Base-by-base conservation (phyloP, 768 basidiomycete genomes). In the Panaeolus cyanescens region DNA sequence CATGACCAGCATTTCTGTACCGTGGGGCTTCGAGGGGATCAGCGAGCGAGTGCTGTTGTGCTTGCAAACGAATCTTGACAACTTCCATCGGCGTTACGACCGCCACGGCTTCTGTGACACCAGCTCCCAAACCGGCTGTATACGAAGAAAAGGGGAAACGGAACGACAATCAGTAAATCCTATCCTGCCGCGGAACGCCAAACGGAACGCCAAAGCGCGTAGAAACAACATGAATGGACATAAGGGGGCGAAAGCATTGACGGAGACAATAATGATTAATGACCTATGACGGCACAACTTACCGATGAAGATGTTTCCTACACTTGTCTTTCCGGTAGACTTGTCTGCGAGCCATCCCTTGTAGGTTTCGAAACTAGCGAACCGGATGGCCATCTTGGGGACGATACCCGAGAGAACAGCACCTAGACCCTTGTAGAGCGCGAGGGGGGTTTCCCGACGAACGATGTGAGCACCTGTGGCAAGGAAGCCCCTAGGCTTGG, bases 1-100 rank as follows among this genome's bases (percentile, higher is more conserved):
- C 96, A 76, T 99, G 97, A 0, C 90, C 95, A 13, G 97, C 97
- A 77, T 97, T 99, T 28, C 96, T 85, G 75, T 99, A 99, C 74
- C 91, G 85, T 4, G 97, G 97, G 15, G 86, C 80, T 70, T 99
- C 97, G 57, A 96, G 77, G 33, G 97, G 97, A 75, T 99, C 97
- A 6, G 95, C 93, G 54, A 99, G 82, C 20, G 96, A 99, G 75
- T 99, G 97, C 70, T 92, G 91, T 71, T 99, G 97, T 3, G 97
- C 96, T 76, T 99, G 97, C 68, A 99, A 78, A 28, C 97, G 87
- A 71, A 99, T 99, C 82, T 99, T 99, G 72, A 99, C 93, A 19
- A 99, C 97, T 72, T 99, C 97, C 97, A 99, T 99, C 0, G 97
- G 97, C 45, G 92, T 96, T 10, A 99, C 97, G 45, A 99, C 94